Conservation (phyloP, 2,329 filamentous ascomycete genomes). For the Alternaria brassicae region DNA sequence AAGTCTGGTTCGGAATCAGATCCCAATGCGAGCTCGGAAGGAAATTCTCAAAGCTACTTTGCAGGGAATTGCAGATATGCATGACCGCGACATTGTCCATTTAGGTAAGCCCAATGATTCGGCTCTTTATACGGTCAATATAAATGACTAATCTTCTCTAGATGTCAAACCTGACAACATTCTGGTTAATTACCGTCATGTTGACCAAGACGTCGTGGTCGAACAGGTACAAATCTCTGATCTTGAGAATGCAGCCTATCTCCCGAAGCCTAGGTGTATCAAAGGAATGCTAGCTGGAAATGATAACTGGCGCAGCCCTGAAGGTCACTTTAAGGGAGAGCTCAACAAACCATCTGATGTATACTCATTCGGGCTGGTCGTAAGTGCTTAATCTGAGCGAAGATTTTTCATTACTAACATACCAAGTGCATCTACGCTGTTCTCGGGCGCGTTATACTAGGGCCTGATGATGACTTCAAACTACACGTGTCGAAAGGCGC, state of each 20-base stretch:
- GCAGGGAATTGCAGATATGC: slow-evolving; percentile 33
- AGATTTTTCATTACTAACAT: slow-evolving; percentile 8
- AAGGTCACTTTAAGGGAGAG: slow-evolving; percentile 35
- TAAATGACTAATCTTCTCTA: slow-evolving; percentile 18
- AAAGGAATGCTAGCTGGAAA: slow-evolving; percentile 42
- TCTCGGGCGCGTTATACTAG: slow-evolving; percentile 33
- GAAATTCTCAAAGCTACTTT: slow-evolving; percentile 36
- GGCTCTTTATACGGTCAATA: slow-evolving; percentile 1
- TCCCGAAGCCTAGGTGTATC: slow-evolving; percentile 42
- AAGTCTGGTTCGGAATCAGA: slow-evolving; percentile 19
- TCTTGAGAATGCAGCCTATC: slow-evolving; percentile 46
- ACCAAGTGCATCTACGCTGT: slow-evolving; percentile 37
- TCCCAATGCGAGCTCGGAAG: slow-evolving; percentile 24
- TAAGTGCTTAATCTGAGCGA: slow-evolving; percentile 17
- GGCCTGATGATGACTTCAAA: slow-evolving; percentile 34
- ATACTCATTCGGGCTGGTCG: slow-evolving; percentile 41
- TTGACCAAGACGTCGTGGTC: slow-evolving; percentile 16
- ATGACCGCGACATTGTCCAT: slow-evolving; percentile 36
- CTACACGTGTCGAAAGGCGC: slow-evolving; percentile 29
- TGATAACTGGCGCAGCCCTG: slow-evolving; percentile 45
- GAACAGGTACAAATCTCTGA: slow-evolving; percentile 36
- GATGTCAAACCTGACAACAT: slow-evolving; percentile 44
- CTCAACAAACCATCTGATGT: slow-evolving; percentile 41
- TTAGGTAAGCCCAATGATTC: slow-evolving; percentile 21
- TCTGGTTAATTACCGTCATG: slow-evolving; percentile 28